These are phyloP conservation scores for Ceratocystis alfenasii DNA, from an alignment of 2,329 filamentous ascomycete species.

Conservation along the genomic window DNA sequence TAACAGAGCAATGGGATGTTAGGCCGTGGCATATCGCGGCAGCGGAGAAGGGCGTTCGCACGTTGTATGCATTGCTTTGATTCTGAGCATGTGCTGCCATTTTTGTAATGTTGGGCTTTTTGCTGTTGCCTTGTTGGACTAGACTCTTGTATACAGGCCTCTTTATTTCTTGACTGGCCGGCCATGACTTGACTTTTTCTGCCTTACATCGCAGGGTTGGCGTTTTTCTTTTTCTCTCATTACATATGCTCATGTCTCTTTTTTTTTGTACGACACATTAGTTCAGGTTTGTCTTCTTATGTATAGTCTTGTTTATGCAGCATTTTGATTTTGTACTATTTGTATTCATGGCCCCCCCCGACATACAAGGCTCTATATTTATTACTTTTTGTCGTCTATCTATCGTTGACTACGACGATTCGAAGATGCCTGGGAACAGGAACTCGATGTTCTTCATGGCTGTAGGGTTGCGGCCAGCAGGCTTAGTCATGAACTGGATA, in stretches of 20 bases:
- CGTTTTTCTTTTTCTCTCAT: background rate
- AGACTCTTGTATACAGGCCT: background rate
- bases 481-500: conserved; percentile 70
- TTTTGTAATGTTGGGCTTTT: background rate
- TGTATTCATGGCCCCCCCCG: background rate
- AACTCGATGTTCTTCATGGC: conserved; percentile 71
- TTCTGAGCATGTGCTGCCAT: conserved; percentile 1
- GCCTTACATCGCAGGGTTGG: too few relatives aligned
- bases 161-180: background rate
- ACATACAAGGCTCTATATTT: background rate
- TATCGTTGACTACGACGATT: background rate
- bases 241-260: background rate
- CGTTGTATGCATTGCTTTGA: conserved; percentile 53
- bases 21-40: conserved; percentile 68
- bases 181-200: background rate
- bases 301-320: conserved; percentile 7
- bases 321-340: conserved; percentile 3
- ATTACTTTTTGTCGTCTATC: background rate
- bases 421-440: conserved; percentile 66
- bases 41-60: conserved; percentile 55
- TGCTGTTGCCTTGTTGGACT: background rate
- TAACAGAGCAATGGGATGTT: conserved; percentile 49
- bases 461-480: conserved; percentile 58
- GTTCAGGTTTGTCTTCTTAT: background rate
- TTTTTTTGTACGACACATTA: background rate